phyloP scores from a whole-genome alignment of 2,329 filamentous ascomycete species.

The Teratosphaeria nubilosa region DNA sequence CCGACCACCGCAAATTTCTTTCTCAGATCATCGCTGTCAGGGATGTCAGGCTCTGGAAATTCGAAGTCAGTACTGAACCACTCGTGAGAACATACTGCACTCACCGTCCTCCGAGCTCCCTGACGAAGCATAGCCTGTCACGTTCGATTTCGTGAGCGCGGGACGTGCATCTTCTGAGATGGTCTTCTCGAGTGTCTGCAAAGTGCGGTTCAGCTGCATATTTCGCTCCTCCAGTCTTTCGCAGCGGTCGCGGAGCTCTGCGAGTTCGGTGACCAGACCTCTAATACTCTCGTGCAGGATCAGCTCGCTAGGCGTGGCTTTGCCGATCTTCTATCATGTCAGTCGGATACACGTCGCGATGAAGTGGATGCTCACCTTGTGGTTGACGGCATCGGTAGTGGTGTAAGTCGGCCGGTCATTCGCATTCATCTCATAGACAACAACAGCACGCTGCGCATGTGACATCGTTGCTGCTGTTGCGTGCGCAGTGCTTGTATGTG shows the following conservation, averaged over 20 bases:
- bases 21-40: neutral
- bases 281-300: constrained; percentile 5
- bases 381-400: neutral
- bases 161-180: neutral
- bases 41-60: neutral
- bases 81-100: neutral
- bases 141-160: neutral
- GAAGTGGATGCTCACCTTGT: neutral
- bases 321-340: neutral
- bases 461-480: neutral
- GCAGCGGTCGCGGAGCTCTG: constrained; percentile 4
- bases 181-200: neutral
- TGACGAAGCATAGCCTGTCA: constrained; percentile 3
- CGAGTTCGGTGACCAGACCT: constrained; percentile 1
- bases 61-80: neutral
- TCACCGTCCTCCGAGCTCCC: neutral
- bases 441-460: neutral
- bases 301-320: constrained; percentile 1
- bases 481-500: neutral
- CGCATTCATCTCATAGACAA: neutral
- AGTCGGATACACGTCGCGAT: neutral
- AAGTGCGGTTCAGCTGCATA: neutral
- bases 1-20: neutral
- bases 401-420: neutral
- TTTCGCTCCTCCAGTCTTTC: neutral